Evolutionary conservation across 208 protist genomes (phyloP).

Genomic region (Trypanosoma melophagium): DNA sequence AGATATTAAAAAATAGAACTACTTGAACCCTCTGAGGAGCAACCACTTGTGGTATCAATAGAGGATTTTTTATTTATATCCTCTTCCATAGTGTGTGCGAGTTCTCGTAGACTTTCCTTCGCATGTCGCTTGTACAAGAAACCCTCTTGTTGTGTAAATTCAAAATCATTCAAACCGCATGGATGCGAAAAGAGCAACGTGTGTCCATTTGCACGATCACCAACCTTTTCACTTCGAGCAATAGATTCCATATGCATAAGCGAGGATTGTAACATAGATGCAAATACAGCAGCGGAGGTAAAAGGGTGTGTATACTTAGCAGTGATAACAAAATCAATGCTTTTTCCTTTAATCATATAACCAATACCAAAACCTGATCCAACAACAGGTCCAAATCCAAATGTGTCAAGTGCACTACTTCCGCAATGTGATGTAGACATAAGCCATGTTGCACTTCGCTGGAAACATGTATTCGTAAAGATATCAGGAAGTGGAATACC

Average conservation of each 20-base stretch:
- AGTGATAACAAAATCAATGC: conserved; percentile 36
- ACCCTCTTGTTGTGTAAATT: conserved; percentile 19
- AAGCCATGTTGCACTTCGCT: conserved; percentile 30
- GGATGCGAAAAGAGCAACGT: conserved; percentile 25
- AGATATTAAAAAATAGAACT: background rate
- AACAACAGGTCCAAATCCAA: conserved; percentile 58
- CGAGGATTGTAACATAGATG: conserved; percentile 32
- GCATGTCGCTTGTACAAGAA: conserved; percentile 22
- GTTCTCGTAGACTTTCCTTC: conserved; percentile 10
- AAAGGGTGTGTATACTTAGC: conserved; percentile 26
- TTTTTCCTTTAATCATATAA: conserved; percentile 42
- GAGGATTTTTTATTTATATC: background rate
- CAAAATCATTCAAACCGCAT: conserved; percentile 28
- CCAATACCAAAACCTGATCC: conserved; percentile 44
- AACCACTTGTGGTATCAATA: background rate
- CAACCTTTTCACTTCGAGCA: conserved; percentile 16
- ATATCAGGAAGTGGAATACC: conserved; percentile 33
- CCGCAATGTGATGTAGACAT: conserved; percentile 55
- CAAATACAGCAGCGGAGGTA: conserved; percentile 31
- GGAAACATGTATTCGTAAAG: conserved; percentile 34
- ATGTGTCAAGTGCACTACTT: conserved; percentile 34
- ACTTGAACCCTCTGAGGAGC: background rate
- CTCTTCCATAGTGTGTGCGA: conserved; percentile 4
- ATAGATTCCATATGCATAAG: conserved; percentile 36
- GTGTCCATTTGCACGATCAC: conserved; percentile 1